Conservation (phyloP, 192 early-diverging fungal species). For the Funneliformis geosporum region DNA sequence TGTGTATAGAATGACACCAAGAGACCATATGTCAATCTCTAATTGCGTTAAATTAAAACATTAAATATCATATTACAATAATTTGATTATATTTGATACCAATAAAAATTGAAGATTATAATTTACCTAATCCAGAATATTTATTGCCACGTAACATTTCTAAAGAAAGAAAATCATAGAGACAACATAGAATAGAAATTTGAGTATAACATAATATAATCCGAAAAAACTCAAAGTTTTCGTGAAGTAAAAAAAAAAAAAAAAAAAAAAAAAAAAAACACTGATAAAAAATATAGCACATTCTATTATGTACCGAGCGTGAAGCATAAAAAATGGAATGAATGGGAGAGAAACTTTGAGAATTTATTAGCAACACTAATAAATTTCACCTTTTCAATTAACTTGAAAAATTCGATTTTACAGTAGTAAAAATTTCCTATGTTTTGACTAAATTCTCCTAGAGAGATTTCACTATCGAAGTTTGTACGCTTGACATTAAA, state of each 20-base stretch:
- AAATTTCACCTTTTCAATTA: neutral
- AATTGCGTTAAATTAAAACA: neutral
- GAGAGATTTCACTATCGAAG: neutral
- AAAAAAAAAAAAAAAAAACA: slow-evolving; percentile 20
- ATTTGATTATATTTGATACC: neutral
- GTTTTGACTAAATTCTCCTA: neutral
- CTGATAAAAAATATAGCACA: neutral
- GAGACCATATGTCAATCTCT: slow-evolving; percentile 92
- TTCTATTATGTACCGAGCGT: neutral
- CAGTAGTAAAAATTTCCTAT: neutral
- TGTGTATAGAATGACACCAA: slow-evolving; percentile 92
- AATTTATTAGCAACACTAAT: neutral
- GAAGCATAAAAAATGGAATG: neutral
- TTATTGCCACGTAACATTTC: slow-evolving; percentile 77
- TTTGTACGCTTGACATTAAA: neutral
- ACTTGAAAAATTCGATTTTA: neutral
- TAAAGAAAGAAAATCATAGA: slow-evolving; percentile 18
- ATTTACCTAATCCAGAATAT: slow-evolving; percentile 73
- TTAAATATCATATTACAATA: neutral
- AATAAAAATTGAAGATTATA: neutral
- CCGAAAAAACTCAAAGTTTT: neutral
- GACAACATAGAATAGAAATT: neutral
- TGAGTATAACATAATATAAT: neutral
- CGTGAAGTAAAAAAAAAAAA: neutral
- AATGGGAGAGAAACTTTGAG: neutral